Evolutionary conservation across 1,139 yeast genomes (phyloP).

Genomic region (Saccharomyces uvarum): DNA sequence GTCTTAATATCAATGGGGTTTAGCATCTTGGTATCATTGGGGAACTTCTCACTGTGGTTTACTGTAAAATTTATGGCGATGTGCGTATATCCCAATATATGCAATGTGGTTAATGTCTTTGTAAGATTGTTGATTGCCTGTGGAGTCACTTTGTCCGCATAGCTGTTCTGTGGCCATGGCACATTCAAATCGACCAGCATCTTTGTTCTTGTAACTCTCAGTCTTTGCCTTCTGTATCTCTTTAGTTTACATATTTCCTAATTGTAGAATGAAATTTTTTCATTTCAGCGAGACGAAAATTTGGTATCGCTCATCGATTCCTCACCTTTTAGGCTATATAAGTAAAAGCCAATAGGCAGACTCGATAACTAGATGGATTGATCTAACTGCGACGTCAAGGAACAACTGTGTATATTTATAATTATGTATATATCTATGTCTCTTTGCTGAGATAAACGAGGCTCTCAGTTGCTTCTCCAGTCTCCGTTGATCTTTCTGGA

Average conservation of each 20-base stretch:
- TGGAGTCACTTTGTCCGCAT: slow-evolving; percentile 36
- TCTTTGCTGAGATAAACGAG: neutral
- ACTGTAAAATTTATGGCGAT: slow-evolving; percentile 65
- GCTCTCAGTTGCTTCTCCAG: slow-evolving; percentile 7
- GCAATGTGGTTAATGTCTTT: slow-evolving; percentile 48
- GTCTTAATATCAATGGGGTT: slow-evolving; percentile 27
- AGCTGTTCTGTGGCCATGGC: slow-evolving; percentile 64
- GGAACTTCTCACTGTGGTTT: slow-evolving; percentile 51
- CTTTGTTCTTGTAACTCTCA: neutral
- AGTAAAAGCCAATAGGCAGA: neutral
- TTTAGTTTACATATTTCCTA: neutral
- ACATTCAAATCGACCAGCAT: slow-evolving; percentile 72
- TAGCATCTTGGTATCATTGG: slow-evolving; percentile 30
- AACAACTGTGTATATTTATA: neutral
- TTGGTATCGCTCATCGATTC: neutral
- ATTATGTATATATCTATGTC: neutral
- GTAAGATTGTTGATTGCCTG: slow-evolving; percentile 41
- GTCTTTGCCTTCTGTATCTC: neutral
- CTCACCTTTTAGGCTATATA: neutral
- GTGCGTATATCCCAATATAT: slow-evolving; percentile 61
- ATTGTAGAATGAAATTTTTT: neutral
- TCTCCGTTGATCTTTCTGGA: slow-evolving; percentile 16
- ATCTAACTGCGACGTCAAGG: neutral
- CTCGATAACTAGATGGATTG: neutral
- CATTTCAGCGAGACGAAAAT: neutral